A percentile compares a stretch with the other conserved stretches of the same genome.
These are phyloP conservation scores for Paxillus rubicundulus DNA, from an alignment of 768 basidiomycete species.

Conservation along the genomic window DNA sequence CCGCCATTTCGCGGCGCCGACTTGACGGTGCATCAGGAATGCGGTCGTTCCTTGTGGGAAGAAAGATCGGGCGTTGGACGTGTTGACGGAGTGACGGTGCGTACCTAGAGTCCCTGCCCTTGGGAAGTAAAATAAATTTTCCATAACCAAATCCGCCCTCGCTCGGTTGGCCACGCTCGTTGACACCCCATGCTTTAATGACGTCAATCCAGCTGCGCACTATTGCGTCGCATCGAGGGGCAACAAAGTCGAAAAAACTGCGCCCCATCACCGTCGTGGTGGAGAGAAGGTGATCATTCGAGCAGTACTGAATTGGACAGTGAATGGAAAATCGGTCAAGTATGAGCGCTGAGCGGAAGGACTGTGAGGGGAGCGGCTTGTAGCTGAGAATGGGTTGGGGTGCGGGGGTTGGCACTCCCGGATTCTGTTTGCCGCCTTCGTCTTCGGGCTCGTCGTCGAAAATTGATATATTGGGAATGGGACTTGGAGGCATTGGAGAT, in stretches of 20 bases:
- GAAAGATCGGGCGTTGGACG: background rate
- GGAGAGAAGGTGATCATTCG: constrained; percentile 66
- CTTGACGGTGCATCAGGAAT: constrained; percentile 26
- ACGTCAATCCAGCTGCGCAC: constrained; percentile 74
- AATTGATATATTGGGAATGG: constrained; percentile 31
- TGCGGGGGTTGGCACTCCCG: background rate
- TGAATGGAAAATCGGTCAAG: constrained; percentile 71
- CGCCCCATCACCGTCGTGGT: constrained; percentile 59
- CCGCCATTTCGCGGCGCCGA: constrained; percentile 29
- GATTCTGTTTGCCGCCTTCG: constrained; percentile 10
- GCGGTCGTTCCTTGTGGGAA: constrained; percentile 25
- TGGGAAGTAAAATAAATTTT: constrained; percentile 54
- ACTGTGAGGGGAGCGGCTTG: constrained; percentile 64
- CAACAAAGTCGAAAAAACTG: constrained; percentile 75
- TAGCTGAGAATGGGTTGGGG: constrained; percentile 43
- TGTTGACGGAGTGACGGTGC: background rate
- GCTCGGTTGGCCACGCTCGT: constrained; percentile 78
- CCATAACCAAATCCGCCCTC: constrained; percentile 86
- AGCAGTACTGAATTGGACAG: constrained; percentile 68
- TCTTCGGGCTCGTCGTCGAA: constrained; percentile 8
- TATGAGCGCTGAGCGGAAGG: constrained; percentile 75
- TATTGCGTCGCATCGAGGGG: constrained; percentile 56
- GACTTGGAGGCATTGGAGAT: constrained; percentile 57
- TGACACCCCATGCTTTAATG: constrained; percentile 82
- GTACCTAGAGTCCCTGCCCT: constrained; percentile 61